These are phyloP conservation scores for Pseudogymnoascus pannorum DNA, from an alignment of 2,329 filamentous ascomycete genomes.

Conservation along the genomic window DNA sequence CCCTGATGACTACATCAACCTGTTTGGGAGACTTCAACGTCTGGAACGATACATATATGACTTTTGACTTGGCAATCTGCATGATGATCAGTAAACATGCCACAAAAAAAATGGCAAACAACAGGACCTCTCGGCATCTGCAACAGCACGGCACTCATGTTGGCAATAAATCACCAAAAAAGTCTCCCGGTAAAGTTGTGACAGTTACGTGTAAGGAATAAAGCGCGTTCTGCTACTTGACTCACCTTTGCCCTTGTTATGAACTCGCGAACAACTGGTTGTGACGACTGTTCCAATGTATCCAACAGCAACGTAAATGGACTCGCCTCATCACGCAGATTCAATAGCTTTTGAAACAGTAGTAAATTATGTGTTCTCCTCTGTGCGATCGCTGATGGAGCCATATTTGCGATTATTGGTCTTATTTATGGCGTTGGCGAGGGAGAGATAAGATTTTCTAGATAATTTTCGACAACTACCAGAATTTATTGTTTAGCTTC, in stretches of 20 bases:
- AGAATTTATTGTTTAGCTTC: background rate
- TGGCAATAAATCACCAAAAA: background rate
- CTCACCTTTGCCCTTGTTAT: constrained; percentile 61
- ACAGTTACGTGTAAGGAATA: background rate
- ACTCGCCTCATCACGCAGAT: constrained; percentile 69
- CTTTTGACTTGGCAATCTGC: constrained; percentile 56
- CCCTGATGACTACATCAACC: constrained; percentile 61
- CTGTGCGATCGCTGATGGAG: constrained; percentile 53
- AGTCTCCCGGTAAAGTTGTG: background rate
- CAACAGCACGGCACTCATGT: background rate
- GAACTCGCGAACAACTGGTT: constrained; percentile 65
- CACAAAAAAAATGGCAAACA: constrained; percentile 8
- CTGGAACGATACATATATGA: constrained; percentile 72
- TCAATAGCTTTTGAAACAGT: constrained; percentile 74
- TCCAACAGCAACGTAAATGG: constrained; percentile 84
- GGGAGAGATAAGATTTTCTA: background rate
- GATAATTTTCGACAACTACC: background rate
- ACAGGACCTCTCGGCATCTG: background rate
- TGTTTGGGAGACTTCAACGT: constrained; percentile 52
- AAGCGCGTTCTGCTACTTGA: background rate
- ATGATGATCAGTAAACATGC: constrained; percentile 4
- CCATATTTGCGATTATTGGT: constrained; percentile 36
- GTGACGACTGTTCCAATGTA: constrained; percentile 72
- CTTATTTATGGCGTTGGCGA: background rate
- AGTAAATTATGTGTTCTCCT: constrained; percentile 78